A percentile compares a stretch with the other conserved stretches of the same genome.
Conservation (phyloP, 768 basidiomycete species). For the Lactarius sp. region DNA sequence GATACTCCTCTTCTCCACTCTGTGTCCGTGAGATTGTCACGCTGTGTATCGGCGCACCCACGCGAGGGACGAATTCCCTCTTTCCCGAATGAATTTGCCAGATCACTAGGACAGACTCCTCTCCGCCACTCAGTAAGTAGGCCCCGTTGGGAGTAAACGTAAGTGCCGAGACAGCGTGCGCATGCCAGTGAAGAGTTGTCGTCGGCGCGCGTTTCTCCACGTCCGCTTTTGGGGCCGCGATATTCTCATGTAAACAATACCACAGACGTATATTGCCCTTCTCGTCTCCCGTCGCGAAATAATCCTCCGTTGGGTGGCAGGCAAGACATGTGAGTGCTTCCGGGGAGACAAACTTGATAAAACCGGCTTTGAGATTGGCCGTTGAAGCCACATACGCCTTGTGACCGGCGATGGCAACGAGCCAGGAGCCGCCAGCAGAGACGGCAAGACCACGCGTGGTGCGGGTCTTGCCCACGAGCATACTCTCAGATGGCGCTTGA, state of each 20-base stretch:
- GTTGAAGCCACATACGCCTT: constrained; percentile 72
- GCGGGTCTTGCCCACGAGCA: constrained; percentile 62
- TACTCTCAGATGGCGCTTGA: constrained; percentile 47
- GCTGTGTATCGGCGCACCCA: constrained; percentile 80
- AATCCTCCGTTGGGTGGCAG: constrained; percentile 86
- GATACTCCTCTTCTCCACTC: constrained; percentile 75
- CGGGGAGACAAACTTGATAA: constrained; percentile 78
- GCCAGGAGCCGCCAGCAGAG: constrained; percentile 72
- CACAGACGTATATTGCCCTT: constrained; percentile 84
- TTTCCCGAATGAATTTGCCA: constrained; percentile 91
- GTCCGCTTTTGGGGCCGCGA: constrained; percentile 44
- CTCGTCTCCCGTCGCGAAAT: constrained; percentile 91
- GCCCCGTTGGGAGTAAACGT: constrained; percentile 88
- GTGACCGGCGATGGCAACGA: constrained; percentile 69
- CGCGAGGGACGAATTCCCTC: constrained; percentile 87
- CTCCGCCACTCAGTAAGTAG: constrained; percentile 89
- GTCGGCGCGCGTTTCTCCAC: constrained; percentile 81
- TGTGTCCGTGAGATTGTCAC: constrained; percentile 52
- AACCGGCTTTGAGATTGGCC: constrained; percentile 54
- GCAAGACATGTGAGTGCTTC: constrained; percentile 79
- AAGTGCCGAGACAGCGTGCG: constrained; percentile 84
- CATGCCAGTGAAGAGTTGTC: constrained; percentile 91
- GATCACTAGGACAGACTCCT: constrained; percentile 93
- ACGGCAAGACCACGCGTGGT: constrained; percentile 59
- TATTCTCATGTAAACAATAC: constrained; percentile 78